Base-by-base conservation (phyloP, 306 rosid species). In the Dicorynia guianensis region DNA sequence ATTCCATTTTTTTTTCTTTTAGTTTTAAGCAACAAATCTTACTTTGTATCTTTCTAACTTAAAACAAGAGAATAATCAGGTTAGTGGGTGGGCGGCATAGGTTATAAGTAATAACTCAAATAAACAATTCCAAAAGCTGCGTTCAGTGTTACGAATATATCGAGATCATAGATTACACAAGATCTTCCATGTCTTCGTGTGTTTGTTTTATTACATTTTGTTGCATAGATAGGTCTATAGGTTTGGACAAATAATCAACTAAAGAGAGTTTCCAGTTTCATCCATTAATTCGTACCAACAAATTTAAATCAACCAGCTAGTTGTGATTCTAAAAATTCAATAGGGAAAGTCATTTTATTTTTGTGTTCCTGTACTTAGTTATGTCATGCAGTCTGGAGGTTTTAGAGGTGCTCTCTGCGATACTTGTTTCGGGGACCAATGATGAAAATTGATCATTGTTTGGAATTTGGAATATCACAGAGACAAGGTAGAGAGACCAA, bases 131-230 rank as follows among this genome's bases (percentile, higher is more conserved):
- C 7, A 66, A 78, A 82, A 57, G 58, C 66, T 74, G 77, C 72
- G 47, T 81, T 75, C 80, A 74, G 42, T 83, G 75, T 76, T 83
- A 74, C 85, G 78, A 83, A 69, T 71, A 76, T 69, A 63, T 71
- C 76, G 74, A 72, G 71, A 80, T 71, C 81, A 64, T 81, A 79
- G 90, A 91, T 93, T 78, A 9, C 85, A 80, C 76, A 83, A 88
- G 91, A 93, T 93, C 91, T 88, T 84, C 82, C 76, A 67, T 84
- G 86, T 82, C 79, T 84, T 80, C 84, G 80, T 87, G 64, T 82
- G 78, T 59, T 46, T 81, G 85, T 75, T 67, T 67, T 80, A 47
- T 82, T 78, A 67, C 64, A 48, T 78, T 78, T 70, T 74, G 49
- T 68, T 60, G 42, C 33, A 44, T 63, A 46, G 10, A 44, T 44